phyloP scores from a whole-genome alignment of 148 eudicot species.

The Rhododendron henanense region DNA sequence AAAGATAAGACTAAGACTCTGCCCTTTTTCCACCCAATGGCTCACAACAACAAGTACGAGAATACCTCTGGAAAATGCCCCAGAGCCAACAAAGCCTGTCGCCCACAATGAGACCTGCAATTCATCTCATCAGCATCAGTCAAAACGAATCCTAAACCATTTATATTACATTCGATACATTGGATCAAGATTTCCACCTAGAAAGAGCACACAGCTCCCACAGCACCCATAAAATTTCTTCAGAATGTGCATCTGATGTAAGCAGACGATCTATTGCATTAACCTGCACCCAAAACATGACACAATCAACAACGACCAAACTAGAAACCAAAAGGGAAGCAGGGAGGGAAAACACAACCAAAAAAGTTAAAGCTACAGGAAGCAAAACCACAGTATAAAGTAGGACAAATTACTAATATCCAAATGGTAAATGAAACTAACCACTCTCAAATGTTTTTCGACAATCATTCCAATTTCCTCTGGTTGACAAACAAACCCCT shows the following conservation, averaged over 20 bases:
- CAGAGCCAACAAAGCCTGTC: constrained; percentile 82
- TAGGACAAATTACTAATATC: background rate
- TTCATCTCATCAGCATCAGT: constrained; percentile 11
- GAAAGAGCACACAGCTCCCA: constrained; percentile 97
- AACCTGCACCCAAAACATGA: constrained; percentile 43
- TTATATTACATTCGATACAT: background rate
- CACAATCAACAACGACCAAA: background rate
- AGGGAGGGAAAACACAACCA: background rate
- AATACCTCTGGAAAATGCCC: constrained; percentile 91
- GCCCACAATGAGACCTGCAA: constrained; percentile 88
- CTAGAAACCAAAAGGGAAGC: background rate
- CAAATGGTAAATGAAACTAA: constrained; percentile 34
- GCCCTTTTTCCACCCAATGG: background rate
- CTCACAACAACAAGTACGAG: background rate
- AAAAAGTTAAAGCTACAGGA: constrained; percentile 1
- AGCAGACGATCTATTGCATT: constrained; percentile 71
- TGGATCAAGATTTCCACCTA: constrained; percentile 41
- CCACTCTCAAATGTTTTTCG: constrained; percentile 88
- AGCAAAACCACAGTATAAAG: background rate
- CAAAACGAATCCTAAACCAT: background rate
- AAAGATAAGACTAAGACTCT: background rate
- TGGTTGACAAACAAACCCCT: constrained; percentile 70
- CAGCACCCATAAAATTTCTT: constrained; percentile 77
- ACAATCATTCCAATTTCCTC: constrained; percentile 67
- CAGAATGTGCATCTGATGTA: constrained; percentile 50